Conservation (phyloP, 2,329 filamentous ascomycete genomes). For the Microcyclosporella mali region DNA sequence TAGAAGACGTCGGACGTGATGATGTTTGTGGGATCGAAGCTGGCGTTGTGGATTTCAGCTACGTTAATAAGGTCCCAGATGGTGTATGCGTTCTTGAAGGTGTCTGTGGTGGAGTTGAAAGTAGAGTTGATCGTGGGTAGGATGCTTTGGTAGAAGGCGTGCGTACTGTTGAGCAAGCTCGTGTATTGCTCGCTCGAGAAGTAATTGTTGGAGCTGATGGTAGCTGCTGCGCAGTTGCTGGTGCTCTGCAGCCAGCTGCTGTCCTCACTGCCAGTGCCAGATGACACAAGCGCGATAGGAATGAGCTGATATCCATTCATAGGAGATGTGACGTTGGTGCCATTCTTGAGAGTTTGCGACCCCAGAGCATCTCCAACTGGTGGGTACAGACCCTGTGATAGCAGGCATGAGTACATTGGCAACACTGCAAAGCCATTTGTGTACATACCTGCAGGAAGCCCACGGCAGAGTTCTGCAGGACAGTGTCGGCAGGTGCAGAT, state of each 20-base stretch:
- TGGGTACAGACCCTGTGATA: conserved; percentile 72
- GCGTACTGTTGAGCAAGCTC: conserved; percentile 43
- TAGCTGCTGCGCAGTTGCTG: conserved; percentile 50
- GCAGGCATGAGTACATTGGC: too few relatives aligned
- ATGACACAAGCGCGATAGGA: conserved; percentile 60
- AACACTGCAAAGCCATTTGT: too few relatives aligned
- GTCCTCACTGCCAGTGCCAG: conserved; percentile 56
- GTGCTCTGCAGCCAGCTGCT: conserved; percentile 54
- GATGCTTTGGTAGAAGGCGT: conserved; percentile 49
- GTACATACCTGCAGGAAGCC: conserved; percentile 61
- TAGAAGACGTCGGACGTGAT: conserved; percentile 54
- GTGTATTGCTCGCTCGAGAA: conserved; percentile 49
- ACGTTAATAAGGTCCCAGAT: conserved; percentile 63
- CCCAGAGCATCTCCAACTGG: conserved; percentile 54
- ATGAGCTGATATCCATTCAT: conserved; percentile 80
- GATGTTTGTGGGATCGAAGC: conserved; percentile 51
- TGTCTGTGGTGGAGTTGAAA: conserved; percentile 45
- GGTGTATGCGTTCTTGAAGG: conserved; percentile 58
- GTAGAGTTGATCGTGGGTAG: conserved; percentile 48
- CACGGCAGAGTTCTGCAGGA: conserved; percentile 72
- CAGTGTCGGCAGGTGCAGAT: conserved; percentile 61
- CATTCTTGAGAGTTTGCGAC: conserved; percentile 63
- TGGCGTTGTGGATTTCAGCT: conserved; percentile 56
- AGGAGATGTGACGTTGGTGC: conserved; percentile 58
- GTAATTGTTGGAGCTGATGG: conserved; percentile 54